Percentiles rank a stretch among this genome's conserved stretches.
Conservation (phyloP, 257 asterid genomes). For the Rehmannia glutinosa region DNA sequence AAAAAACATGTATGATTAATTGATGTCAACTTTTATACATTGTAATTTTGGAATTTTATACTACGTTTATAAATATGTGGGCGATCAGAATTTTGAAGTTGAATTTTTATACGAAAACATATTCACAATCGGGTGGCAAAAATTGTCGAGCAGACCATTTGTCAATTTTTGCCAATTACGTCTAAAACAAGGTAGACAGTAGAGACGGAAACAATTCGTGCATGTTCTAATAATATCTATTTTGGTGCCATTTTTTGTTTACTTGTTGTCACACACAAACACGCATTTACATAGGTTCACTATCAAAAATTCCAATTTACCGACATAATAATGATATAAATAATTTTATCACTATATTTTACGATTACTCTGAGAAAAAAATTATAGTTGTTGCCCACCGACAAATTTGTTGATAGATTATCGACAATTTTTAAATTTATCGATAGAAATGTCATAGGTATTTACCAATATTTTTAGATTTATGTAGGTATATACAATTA, state of each 20-base stretch:
- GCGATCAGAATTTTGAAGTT: neutral
- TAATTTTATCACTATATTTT: too few relatives aligned
- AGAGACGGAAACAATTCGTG: neutral
- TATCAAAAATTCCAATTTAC: too few relatives aligned
- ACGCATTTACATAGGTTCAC: neutral
- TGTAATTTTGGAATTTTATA: neutral
- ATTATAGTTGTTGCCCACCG: too few relatives aligned
- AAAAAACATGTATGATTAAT: neutral
- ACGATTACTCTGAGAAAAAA: too few relatives aligned
- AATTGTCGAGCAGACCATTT: neutral
- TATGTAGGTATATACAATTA: too few relatives aligned
- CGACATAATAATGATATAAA: too few relatives aligned
- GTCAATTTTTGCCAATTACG: slow-evolving; percentile 12
- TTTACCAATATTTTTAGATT: too few relatives aligned
- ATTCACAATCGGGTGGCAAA: slow-evolving; percentile 13
- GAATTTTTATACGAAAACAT: neutral
- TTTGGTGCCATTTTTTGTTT: neutral
- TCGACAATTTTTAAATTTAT: too few relatives aligned
- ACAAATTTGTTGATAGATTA: too few relatives aligned
- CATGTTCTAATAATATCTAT: neutral
- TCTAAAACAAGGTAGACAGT: neutral
- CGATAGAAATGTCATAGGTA: too few relatives aligned
- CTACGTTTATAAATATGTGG: too few relatives aligned
- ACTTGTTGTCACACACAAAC: neutral
- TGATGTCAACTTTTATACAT: neutral